A percentile compares a stretch with the other conserved stretches of the same genome.
These are phyloP conservation scores for Petunia axillaris DNA, from an alignment of 257 asterid species.

Conservation along the genomic window DNA sequence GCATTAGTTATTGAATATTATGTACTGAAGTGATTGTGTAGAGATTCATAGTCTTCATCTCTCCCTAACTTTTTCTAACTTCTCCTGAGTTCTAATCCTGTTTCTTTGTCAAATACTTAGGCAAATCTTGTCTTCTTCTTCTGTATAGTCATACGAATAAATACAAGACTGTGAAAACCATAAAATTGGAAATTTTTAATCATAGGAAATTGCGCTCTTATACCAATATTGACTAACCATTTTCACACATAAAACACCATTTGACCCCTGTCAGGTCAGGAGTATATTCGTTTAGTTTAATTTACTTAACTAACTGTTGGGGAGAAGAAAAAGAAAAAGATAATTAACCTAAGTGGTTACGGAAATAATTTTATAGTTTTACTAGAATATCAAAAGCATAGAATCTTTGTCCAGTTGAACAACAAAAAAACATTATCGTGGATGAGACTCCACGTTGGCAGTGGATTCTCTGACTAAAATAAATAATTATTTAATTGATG, in stretches of 20 bases:
- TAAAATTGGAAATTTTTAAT: neutral
- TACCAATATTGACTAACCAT: slow-evolving; percentile 1
- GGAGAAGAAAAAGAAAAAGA: neutral
- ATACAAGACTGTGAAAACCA: slow-evolving; percentile 1
- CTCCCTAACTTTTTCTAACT: neutral
- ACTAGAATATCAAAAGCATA: slow-evolving; percentile 20
- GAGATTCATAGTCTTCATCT: neutral
- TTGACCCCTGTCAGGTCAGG: slow-evolving; percentile 15
- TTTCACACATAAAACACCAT: slow-evolving; percentile 5
- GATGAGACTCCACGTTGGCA: slow-evolving; percentile 37
- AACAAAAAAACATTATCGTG: slow-evolving; percentile 30
- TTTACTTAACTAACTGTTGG: slow-evolving; percentile 5
- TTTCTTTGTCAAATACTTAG: slow-evolving; percentile 39
- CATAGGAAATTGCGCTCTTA: neutral
- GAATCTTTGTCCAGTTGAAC: slow-evolving; percentile 44
- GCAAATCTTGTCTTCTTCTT: slow-evolving; percentile 25
- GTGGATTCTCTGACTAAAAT: slow-evolving; percentile 37
- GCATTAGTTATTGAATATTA: too few species aligned
- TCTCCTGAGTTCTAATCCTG: slow-evolving; percentile 34
- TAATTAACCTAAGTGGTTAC: neutral
- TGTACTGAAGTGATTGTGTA: too few species aligned
- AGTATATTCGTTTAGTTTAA: slow-evolving; percentile 6
- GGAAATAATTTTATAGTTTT: neutral
- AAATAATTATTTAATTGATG: neutral
- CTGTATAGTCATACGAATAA: neutral